Conservation (phyloP, 176 grass and related monocot genomes). For the Saccharum spontaneum region DNA sequence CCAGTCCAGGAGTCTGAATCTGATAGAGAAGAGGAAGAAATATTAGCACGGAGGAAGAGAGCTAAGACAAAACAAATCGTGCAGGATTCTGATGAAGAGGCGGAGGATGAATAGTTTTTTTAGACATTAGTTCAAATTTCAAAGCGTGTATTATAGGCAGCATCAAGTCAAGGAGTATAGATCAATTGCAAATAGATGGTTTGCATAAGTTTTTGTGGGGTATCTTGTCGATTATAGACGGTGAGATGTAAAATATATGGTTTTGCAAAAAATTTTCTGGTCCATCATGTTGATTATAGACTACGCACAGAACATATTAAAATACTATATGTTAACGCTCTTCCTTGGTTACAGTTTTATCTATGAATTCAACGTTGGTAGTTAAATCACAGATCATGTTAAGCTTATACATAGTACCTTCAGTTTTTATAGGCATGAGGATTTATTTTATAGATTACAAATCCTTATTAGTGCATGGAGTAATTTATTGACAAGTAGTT, state of each 20-base stretch:
- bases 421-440: too few species aligned
- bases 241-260: not conserved
- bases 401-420: too few species aligned
- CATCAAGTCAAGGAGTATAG: not conserved
- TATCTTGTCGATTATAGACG: not conserved
- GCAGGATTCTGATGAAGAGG: conserved; percentile 70
- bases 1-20: conserved; percentile 46
- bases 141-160: not conserved
- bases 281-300: not conserved
- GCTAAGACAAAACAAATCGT: conserved; percentile 57
- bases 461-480: too few species aligned
- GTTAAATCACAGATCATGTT: too few species aligned
- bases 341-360: too few species aligned
- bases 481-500: too few species aligned
- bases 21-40: conserved; percentile 55
- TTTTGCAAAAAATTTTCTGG: conserved; percentile 3
- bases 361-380: too few species aligned
- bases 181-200: conserved; percentile 13
- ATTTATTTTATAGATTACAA: too few species aligned
- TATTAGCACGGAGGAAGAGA: conserved; percentile 50
- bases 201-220: conserved; percentile 4
- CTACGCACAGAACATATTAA: not conserved
- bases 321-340: not conserved
- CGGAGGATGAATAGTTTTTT: conserved; percentile 27
- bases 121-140: not conserved